Base-by-base conservation (phyloP, 2,329 filamentous ascomycete species). In the Pseudogymnoascus verrucosus region DNA sequence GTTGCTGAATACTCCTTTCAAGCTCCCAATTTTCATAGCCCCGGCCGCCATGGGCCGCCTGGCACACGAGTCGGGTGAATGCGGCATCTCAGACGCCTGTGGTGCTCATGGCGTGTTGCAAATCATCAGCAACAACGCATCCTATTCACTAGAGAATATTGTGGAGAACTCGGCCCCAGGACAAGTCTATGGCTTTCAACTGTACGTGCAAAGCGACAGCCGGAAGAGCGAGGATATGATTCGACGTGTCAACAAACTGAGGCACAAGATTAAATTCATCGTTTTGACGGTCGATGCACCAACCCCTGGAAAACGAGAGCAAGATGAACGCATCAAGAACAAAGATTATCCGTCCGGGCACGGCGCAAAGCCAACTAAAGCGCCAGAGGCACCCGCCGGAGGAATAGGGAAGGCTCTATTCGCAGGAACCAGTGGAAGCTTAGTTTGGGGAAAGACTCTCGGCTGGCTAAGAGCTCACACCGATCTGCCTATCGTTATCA, bases 41-140 rank as follows among this genome's bases (percentile, higher is more conserved):
- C 86, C 87, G 0, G 84, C 86, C 1, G 84, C 84, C 2, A 85
- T 89, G 82, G 86, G 83, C 5, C 81, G 79, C 61, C 73, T 88
- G 62, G 84, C 86, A 59, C 85, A 89, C 68, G 79, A 82, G 0
- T 81, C 86, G 23, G 87, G 86, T 16, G 87, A 89, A 72, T 76
- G 79, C 37, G 84, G 79, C 14, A 76, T 87, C 12, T 84, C 79
- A 0, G 75, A 78, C 31, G 85, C 80, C 0, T 83, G 82, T 64
- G 76, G 77, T 62, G 74, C 69, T 1, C 74, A 78, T n/a, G 80
- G 82, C 0, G 79, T 87, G 5, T 79, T 86, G 34, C 84, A 87
- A 69, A 83, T 82, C 62, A 77, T 89, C 54, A 85, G 83, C 14
- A 88, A 84, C 11, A 84, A 82, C 60, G 84, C 85, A 1, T 84